These are phyloP conservation scores for Candida sojae DNA, from an alignment of 1,139 yeast genomes.

Conservation along the genomic window DNA sequence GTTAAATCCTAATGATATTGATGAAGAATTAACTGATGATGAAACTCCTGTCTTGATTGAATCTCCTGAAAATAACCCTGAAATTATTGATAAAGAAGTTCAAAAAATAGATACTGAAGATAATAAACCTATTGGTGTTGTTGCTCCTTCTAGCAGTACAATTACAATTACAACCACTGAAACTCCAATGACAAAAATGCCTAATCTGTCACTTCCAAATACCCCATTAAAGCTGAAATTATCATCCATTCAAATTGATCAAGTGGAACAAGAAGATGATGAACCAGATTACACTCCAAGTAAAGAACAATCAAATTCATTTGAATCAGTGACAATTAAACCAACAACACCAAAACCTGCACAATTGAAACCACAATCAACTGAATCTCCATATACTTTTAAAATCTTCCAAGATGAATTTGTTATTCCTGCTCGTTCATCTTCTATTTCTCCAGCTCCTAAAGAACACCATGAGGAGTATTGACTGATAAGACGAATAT, in stretches of 20 bases:
- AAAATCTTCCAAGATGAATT: conserved; percentile 12
- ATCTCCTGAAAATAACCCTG: neutral
- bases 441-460: conserved; percentile 10
- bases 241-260: conserved; percentile 3
- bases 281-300: conserved; percentile 13
- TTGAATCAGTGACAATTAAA: neutral
- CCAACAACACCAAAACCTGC: neutral
- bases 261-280: conserved; percentile 1
- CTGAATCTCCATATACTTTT: conserved; percentile 1
- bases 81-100: conserved; percentile 3
- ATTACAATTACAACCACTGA: neutral
- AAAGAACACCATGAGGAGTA: neutral
- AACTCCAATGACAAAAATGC: neutral
- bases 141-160: neutral
- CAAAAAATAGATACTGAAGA: neutral
- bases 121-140: conserved; percentile 5
- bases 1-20: conserved; percentile 50
- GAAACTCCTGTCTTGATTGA: conserved; percentile 23
- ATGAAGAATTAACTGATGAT: conserved; percentile 32
- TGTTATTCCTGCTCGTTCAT: conserved; percentile 8
- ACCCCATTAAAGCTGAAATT: conserved; percentile 14
- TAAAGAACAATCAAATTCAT: conserved; percentile 6
- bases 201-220: conserved; percentile 9
- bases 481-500: conserved; percentile 27
- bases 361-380: neutral